Evolutionary conservation across 352 stramenopile species (phyloP), one percentile per base, ranked within the genome.

Genomic region (Halophytophthora polymorphica): DNA sequence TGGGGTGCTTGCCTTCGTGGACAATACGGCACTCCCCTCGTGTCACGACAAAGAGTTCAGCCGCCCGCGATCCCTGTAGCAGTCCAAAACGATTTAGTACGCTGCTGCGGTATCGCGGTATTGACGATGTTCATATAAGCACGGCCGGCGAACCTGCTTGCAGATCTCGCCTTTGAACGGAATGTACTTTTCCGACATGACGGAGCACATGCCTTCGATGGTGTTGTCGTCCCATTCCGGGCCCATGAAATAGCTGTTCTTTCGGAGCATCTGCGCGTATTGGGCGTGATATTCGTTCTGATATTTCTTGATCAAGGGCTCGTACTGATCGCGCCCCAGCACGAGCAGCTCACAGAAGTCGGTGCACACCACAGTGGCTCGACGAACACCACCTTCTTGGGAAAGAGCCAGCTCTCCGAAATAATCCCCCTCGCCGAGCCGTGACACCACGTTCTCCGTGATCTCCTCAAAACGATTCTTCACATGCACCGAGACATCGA

Each of bases 121-220:
- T 17, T 14, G 39, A 21, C 33, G 7, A 6, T 42, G 10, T 18
- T 42, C 18, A 44, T 2, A 25, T n/a, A 38, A 62, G 29, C 38
- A 1, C 12, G 43, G 15, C 19, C 17, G 15, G 22, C 41, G 17
- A 41, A 84, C 75, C 68, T 93, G 83, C 43, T 89, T 88, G 61
- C 79, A 93, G 28, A 93, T 83, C 53, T 90, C 80, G 14, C 71
- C 68, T 29, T 58, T 64, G 39, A 77, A 90, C 1, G 83, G 62
- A 38, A 91, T 73, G 43, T 88, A 86, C 47, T 93, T 93, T 44
- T 93, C 83, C 1, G 71, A 77, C 83, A 93, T 93, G 31, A 93
- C 83, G 0, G 77, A 85, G 39, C 83, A 93, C 80, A 93, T 91
- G 25, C 75, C 78, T 54, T 90, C 76, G 40, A 93, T 88, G 31